Evolutionary conservation across 2,329 filamentous ascomycete genomes (phyloP), one percentile per base, ranked within the genome.

Genomic region (Cadophora malorum): DNA sequence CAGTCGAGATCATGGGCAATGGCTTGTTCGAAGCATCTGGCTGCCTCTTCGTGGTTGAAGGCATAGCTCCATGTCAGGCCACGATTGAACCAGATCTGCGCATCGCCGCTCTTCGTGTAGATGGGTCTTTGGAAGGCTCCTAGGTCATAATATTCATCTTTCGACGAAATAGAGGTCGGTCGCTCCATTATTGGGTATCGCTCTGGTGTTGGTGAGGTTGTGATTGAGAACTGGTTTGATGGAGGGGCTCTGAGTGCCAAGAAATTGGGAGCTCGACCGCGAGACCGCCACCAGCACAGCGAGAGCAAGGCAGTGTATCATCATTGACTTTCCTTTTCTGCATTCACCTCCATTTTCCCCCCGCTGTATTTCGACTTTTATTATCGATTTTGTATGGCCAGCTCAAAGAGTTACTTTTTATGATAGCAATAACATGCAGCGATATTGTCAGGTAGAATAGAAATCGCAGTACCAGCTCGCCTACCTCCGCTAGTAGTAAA

Each of bases 1-100:
- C 86, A 91, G 1, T 77, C 70, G 0, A 79, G 69, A 69, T 92
- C 90, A 58, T 81, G 75, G 0, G 78, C 76, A 38, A 87, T 83
- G n/a, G 88, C 88, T 9, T 81, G 79, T 72, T 88, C 80, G 73
- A 92, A 92, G 78, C 90, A 92, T 50, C 79, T 79, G 4, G 83
- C 84, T 0, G 90, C 86, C 76, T 93, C 91, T 71, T 90, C 89
- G 74, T 93, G 91, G 75, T 94, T 93, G 81, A 94, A 94, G 25
- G 82, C 89, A 77, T 91, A 94, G 53, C 83, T 84, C 91, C 91
- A 94, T 25, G 89, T 81, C n/a, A 94, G 80, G 2, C 90, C 91
- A 3, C 90, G 86, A 75, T 90, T 83, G 76, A 92, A 93, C 91
- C 91, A 94, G 7, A 73, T 80, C 74, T 91, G 87, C 1, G 88